Evolutionary conservation across 352 stramenopile genomes (phyloP).

Genomic region (Globisporangium heterothallicum): DNA sequence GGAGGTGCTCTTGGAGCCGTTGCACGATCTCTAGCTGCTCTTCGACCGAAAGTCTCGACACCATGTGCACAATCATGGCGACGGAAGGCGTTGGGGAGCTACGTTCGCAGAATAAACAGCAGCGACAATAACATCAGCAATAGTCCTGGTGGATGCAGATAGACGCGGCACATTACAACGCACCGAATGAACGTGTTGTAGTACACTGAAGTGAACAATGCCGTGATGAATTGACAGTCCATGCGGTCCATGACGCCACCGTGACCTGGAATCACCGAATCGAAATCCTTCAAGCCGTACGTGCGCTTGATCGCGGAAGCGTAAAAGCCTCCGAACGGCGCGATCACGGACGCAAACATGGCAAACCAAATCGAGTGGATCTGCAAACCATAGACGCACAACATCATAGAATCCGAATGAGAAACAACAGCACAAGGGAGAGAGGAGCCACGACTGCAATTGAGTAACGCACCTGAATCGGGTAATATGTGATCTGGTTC

Average conservation of each 20-base stretch:
- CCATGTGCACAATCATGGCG: conserved; percentile 69
- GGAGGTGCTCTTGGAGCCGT: conserved; percentile 56
- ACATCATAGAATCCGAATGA: conserved; percentile 11
- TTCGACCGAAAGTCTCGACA: conserved; percentile 50
- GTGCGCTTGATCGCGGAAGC: conserved; percentile 98
- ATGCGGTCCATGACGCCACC: conserved; percentile 96
- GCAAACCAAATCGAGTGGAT: conserved; percentile 96
- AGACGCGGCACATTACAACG: background rate
- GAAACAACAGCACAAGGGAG: too few species aligned
- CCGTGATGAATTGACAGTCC: conserved; percentile 96
- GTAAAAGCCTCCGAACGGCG: conserved; percentile 99
- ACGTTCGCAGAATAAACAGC: too few species aligned
- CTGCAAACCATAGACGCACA: too few species aligned
- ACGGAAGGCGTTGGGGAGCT: conserved; percentile 63
- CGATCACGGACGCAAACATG: conserved; percentile 96
- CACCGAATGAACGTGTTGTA: conserved; percentile 96
- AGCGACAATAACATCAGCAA: too few species aligned
- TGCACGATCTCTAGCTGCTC: conserved; percentile 70
- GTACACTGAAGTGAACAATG: conserved; percentile 95
- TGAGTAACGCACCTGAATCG: conserved; percentile 62
- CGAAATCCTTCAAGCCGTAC: conserved; percentile 99
- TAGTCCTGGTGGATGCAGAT: too few species aligned
- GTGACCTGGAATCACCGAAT: conserved; percentile 97
- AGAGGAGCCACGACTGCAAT: too few species aligned
- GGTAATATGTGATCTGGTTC: conserved; percentile 76